Evolutionary conservation across 2,329 filamentous ascomycete species (phyloP).

Genomic region (Claviceps sp.): DNA sequence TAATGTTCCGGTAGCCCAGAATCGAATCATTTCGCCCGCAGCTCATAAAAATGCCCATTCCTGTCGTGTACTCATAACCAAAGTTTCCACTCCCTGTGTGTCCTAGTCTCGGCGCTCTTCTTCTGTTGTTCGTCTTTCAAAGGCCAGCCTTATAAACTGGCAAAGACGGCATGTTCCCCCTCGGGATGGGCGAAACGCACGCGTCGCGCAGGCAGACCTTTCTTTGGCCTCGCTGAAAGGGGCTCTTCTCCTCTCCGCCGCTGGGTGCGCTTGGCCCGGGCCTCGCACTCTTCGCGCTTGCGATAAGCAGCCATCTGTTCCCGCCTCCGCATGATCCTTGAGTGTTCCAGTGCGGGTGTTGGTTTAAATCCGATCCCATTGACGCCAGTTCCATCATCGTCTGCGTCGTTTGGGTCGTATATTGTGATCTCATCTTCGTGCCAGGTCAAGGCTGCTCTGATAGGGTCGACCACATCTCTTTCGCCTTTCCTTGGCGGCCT

Average conservation of each 20-base stretch:
- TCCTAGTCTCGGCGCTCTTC: not conserved
- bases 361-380: slow-evolving; percentile 56
- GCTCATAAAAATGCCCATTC: not conserved
- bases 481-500: slow-evolving; percentile 12
- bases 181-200: slow-evolving; percentile 30
- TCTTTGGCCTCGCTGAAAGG: slow-evolving; percentile 13
- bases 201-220: slow-evolving; percentile 18
- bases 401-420: slow-evolving; percentile 49
- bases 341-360: slow-evolving; percentile 45
- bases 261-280: slow-evolving; percentile 40
- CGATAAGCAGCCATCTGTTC: slow-evolving; percentile 51
- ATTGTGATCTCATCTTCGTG: slow-evolving; percentile 55
- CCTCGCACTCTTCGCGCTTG: slow-evolving; percentile 47
- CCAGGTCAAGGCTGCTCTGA: slow-evolving; percentile 50
- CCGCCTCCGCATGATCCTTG: slow-evolving; percentile 40
- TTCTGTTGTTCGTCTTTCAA: not conserved
- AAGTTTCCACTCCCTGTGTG: not conserved
- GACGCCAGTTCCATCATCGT: slow-evolving; percentile 54
- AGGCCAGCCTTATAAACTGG: slow-evolving; percentile 9
- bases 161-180: slow-evolving; percentile 16
- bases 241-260: slow-evolving; percentile 27
- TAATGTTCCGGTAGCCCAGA: not conserved
- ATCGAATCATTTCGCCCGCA: not conserved
- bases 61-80: not conserved
- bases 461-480: slow-evolving; percentile 33